Percentiles rank a stretch among this genome's conserved stretches.
Conservation (phyloP, 1,284 basidiomycete genomes). For the Trichosporon ovoides region DNA sequence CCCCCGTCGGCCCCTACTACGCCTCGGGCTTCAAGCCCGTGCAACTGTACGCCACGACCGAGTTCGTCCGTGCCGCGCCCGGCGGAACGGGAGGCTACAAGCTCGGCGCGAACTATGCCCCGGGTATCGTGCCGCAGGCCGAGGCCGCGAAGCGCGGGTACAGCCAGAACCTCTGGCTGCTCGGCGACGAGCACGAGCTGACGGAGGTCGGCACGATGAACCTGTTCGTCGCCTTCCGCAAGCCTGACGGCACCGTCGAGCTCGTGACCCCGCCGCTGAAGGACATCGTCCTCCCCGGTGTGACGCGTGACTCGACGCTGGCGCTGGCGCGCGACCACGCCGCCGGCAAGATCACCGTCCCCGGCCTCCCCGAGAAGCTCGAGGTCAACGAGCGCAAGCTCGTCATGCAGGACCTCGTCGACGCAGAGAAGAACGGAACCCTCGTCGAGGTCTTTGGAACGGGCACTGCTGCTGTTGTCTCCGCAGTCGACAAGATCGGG, state of each 20-base stretch:
- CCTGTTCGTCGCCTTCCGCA: conserved; percentile 78
- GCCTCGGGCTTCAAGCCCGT: conserved; percentile 93
- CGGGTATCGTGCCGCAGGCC: conserved; percentile 81
- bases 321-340: conserved; percentile 71
- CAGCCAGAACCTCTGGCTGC: conserved; percentile 91
- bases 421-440: conserved; percentile 62
- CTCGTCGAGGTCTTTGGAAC: conserved; percentile 90
- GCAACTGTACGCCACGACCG: conserved; percentile 81
- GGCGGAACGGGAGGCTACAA: conserved; percentile 93
- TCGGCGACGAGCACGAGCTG: conserved; percentile 76
- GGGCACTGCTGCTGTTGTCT: conserved; percentile 85
- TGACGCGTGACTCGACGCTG: conserved; percentile 92
- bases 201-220: conserved; percentile 93
- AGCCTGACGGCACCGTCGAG: conserved; percentile 67
- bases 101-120: conserved; percentile 85
- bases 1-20: conserved; percentile 93
- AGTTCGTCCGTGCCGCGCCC: conserved; percentile 81
- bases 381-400: conserved; percentile 76
- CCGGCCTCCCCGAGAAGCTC: conserved; percentile 63
- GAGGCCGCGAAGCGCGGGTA: conserved; percentile 79
- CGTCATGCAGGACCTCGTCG: conserved; percentile 80
- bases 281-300: conserved; percentile 92
- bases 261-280: conserved; percentile 88
- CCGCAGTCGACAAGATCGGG: conserved; percentile 75
- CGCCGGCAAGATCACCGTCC: conserved; percentile 57